Conservation (phyloP, 2,329 filamentous ascomycete species). For the Dactylellina sp. region DNA sequence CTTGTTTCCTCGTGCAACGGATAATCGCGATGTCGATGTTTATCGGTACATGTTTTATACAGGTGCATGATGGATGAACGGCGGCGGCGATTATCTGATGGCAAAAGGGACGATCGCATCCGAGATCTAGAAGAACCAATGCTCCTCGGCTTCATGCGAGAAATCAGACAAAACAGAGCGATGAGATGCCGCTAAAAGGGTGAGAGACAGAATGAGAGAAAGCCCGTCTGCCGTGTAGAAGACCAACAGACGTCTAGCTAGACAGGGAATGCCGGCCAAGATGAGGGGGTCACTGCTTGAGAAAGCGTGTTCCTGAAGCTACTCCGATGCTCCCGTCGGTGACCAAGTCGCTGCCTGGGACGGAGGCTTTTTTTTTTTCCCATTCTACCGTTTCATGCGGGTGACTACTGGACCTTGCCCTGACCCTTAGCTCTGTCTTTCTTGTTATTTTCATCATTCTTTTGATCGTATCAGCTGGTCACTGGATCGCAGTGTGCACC, state of each 20-base stretch:
- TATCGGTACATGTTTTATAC: not conserved
- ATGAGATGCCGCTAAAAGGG: slow-evolving; percentile 26
- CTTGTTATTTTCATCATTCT: not conserved
- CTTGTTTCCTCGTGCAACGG: slow-evolving; percentile 12
- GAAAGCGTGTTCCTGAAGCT: slow-evolving; percentile 31
- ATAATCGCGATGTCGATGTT: slow-evolving; percentile 25
- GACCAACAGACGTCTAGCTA: too few relatives aligned
- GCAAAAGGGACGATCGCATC: too few relatives aligned
- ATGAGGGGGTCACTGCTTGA: slow-evolving; percentile 32
- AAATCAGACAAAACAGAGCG: slow-evolving; percentile 1
- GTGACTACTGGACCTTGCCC: too few relatives aligned
- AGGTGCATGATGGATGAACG: not conserved
- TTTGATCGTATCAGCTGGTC: slow-evolving; percentile 43
- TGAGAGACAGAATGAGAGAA: slow-evolving; percentile 4
- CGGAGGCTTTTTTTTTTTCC: slow-evolving; percentile 1
- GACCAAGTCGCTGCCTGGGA: slow-evolving; percentile 5
- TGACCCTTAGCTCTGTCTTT: slow-evolving; percentile 1
- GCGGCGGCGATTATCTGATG: too few relatives aligned
- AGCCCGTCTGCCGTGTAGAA: too few relatives aligned
- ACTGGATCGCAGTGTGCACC: slow-evolving; percentile 33
- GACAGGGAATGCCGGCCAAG: slow-evolving; percentile 51
- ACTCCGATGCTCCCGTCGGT: slow-evolving; percentile 1
- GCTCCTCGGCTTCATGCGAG: slow-evolving; percentile 31
- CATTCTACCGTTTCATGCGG: slow-evolving; percentile 28
- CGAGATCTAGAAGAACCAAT: too few relatives aligned